Evolutionary conservation across 1,284 basidiomycete species (phyloP).

Genomic region (Tylopilus orsonianus): DNA sequence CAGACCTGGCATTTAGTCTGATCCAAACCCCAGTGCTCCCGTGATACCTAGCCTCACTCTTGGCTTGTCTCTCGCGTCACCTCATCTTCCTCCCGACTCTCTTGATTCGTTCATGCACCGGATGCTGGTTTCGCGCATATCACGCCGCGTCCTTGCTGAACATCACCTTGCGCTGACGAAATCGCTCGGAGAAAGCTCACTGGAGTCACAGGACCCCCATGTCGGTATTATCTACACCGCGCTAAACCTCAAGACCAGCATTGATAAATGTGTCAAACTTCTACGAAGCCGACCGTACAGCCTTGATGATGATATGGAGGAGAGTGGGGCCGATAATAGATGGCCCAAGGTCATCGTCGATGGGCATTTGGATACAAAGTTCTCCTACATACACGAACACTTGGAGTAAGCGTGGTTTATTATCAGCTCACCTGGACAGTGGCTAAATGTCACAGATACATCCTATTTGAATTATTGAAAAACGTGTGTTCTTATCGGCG

Average conservation of each 20-base stretch:
- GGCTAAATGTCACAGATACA: conserved; percentile 57
- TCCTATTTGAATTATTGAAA: conserved; percentile 86
- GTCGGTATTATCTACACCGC: conserved; percentile 88
- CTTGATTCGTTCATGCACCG: conserved; percentile 88
- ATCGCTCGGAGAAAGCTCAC: conserved; percentile 42
- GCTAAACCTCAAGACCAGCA: conserved; percentile 67
- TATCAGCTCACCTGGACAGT: background rate
- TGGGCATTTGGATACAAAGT: conserved; percentile 70
- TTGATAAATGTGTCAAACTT: conserved; percentile 66
- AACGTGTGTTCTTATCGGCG: conserved; percentile 54
- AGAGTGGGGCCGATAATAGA: conserved; percentile 25
- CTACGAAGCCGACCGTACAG: conserved; percentile 52
- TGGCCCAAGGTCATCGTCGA: conserved; percentile 75
- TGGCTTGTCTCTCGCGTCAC: conserved; percentile 76
- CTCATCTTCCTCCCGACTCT: conserved; percentile 72
- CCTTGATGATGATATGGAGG: conserved; percentile 42
- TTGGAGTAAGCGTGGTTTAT: conserved; percentile 58
- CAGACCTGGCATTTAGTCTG: conserved; percentile 2
- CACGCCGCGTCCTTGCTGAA: conserved; percentile 84
- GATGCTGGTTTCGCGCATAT: conserved; percentile 90
- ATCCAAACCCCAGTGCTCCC: conserved; percentile 50
- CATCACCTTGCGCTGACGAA: conserved; percentile 86
- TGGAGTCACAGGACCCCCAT: conserved; percentile 49
- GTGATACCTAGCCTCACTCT: conserved; percentile 79
- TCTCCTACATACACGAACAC: conserved; percentile 88